Evolutionary conservation across 805 yeast genomes (phyloP), one percentile per base, ranked within the genome.

Genomic region (Suhomyces sp.): DNA sequence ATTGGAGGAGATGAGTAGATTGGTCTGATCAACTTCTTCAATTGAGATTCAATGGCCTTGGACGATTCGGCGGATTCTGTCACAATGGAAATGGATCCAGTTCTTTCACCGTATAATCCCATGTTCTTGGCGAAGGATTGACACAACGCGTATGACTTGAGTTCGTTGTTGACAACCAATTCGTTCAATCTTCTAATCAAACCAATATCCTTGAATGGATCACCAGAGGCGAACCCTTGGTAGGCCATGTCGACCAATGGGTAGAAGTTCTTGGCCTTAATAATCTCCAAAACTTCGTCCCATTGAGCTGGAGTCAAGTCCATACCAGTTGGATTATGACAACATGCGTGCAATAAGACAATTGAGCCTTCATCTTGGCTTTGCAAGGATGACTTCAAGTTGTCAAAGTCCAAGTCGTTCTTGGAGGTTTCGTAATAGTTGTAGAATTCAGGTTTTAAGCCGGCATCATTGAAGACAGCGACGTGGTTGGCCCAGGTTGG

Each of bases 291-390:
- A 25, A 91, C 85, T 58, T 74, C 63, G 42, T 74, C 70, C 96
- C 96, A 88, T 57, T 90, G 87, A 44, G 78, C 85, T 18, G 65
- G 62, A 12, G 87, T 78, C 42, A 95, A 93, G 58, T 90, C 97
- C 59, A 90, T 79, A 46, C 97, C 98, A 13, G 97, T 91, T 36
- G 98, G 98, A 70, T 90, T 91, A 69, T 90, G 97, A 53, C 96
- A 93, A 58, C 96, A 88, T 6, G 96, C 96, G 62, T 90, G 98
- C 42, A 90, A 74, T 38, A 90, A 70, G 15, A 88, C 81, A 35
- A 78, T 74, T 15, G 82, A 69, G 18, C 83, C 86, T 21, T 65
- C 65, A 19, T 74, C 74, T 25, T 81, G 80, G 22, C 59, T 53
- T 16, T 66, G 50, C 31, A 88, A 62, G 35, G 86, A 85, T 21